A percentile compares a stretch with the other conserved stretches of the same genome.
Evolutionary conservation across 257 asterid genomes (phyloP).

Genomic region (Gentiana dahurica): DNA sequence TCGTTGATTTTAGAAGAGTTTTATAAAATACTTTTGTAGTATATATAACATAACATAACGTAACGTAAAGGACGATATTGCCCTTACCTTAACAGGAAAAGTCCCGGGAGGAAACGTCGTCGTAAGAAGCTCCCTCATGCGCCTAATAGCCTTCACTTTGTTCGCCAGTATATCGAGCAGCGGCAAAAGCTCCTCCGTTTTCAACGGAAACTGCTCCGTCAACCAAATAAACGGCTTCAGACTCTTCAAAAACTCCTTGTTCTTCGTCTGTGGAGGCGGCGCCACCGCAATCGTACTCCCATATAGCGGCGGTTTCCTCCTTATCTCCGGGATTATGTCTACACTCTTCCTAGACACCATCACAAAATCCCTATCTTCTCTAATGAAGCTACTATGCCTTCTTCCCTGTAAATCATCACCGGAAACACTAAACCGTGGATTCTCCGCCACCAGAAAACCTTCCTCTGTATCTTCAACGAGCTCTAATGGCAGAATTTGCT

Average conservation of each 20-base stretch:
- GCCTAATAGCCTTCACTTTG: slow-evolving; percentile 85
- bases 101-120: slow-evolving; percentile 84
- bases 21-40: no score
- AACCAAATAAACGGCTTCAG: slow-evolving; percentile 76
- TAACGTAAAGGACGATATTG: slow-evolving; percentile 15
- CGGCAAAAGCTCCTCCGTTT: slow-evolving; percentile 89
- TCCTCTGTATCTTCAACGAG: slow-evolving; percentile 83
- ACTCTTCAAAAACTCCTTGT: slow-evolving; percentile 70
- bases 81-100: slow-evolving; percentile 91
- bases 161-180: slow-evolving; percentile 75
- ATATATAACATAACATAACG: no score
- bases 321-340: slow-evolving; percentile 64
- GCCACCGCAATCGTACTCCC: slow-evolving; percentile 32
- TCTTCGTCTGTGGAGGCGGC: slow-evolving; percentile 81
- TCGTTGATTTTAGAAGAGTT: no score
- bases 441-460: slow-evolving; percentile 80
- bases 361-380: slow-evolving; percentile 71
- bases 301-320: slow-evolving; percentile 30
- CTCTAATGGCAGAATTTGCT: slow-evolving; percentile 68
- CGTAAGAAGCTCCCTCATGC: slow-evolving; percentile 92
- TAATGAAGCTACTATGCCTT: slow-evolving; percentile 82
- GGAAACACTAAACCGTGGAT: slow-evolving; percentile 78
- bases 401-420: slow-evolving; percentile 27
- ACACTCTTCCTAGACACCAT: slow-evolving; percentile 81
- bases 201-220: slow-evolving; percentile 84